Evolutionary conservation across 371 early-diverging fungal genomes (phyloP), one percentile per base, ranked within the genome.

Genomic region (Mucor racemosus): DNA sequence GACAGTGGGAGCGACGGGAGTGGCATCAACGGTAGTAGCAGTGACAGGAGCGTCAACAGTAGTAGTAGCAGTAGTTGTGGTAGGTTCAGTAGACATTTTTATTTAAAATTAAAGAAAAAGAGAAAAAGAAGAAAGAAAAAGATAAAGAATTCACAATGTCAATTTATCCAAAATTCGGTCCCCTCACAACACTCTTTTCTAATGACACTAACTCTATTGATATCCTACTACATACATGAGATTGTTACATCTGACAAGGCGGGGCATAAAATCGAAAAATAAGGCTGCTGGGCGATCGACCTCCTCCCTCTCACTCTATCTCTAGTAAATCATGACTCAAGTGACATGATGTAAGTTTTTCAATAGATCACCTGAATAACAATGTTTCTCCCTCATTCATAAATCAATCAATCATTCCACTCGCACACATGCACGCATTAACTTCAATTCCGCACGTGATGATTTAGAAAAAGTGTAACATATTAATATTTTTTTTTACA

Each of bases 51-150:
- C 39, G 46, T 64, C 50, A 40, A 63, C 19, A 59, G 68, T 15
- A 34, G 61, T 36, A 8, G 46, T 41, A 36, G 62, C 7, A 21
- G 53, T 41, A 55, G 50, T 4, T 31, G 19, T 31, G 40, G 38
- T 54, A 6, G 62, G 60, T 63, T 64, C 67, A 66, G 65, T 60
- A 48, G 69, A 56, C 55, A 54, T 59, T 34, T 59, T 48, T n/a
- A 35, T 54, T 33, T 58, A 17, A 15, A 55, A 14, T 17, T 40
- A 46, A 31, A 63, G 59, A 17, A 41, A 63, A 48, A 63, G 44
- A 46, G 42, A 67, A 46, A 62, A 42, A 19, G 31, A 35, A 36
- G 58, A 58, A 53, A n/a, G 21, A 63, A 60, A 38, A 53, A 39
- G 31, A 48, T 33, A 57, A n/a, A 44, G 36, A 58, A 34, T 17